Conservation (phyloP, 805 yeast species). For the Barnettozyma populi region DNA sequence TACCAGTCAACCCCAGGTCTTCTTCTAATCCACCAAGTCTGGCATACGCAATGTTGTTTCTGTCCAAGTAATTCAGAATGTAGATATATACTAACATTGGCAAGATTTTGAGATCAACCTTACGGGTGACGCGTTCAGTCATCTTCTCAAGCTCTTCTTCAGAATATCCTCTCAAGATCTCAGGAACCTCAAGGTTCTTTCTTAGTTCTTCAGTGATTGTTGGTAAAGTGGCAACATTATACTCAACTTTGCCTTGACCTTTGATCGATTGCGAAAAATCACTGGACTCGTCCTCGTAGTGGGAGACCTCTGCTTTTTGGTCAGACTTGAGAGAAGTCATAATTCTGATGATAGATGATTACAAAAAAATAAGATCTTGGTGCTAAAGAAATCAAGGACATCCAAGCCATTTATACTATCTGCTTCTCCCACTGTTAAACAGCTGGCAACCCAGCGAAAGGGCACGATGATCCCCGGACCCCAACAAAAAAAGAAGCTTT, state of each 20-base stretch:
- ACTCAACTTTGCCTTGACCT: background rate
- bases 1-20: conserved; percentile 37
- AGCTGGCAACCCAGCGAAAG: background rate
- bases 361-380: too few relatives aligned
- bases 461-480: background rate
- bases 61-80: conserved; percentile 45
- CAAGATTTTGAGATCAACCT: conserved; percentile 43
- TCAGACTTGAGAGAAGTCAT: background rate
- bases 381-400: too few relatives aligned
- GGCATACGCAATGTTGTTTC: conserved; percentile 46
- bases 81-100: conserved; percentile 47
- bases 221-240: background rate
- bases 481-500: background rate
- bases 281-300: background rate
- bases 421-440: too few relatives aligned
- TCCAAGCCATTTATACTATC: too few relatives aligned
- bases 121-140: conserved; percentile 39
- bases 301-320: background rate
- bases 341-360: background rate
- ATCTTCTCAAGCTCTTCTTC: conserved; percentile 40
- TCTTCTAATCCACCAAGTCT: conserved; percentile 44
- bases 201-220: conserved; percentile 12
- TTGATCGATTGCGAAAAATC: background rate
- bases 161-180: conserved; percentile 16
- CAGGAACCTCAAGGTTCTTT: conserved; percentile 18